These are phyloP conservation scores for Alternaria dauci DNA, from an alignment of 2,329 filamentous ascomycete species.

Conservation along the genomic window DNA sequence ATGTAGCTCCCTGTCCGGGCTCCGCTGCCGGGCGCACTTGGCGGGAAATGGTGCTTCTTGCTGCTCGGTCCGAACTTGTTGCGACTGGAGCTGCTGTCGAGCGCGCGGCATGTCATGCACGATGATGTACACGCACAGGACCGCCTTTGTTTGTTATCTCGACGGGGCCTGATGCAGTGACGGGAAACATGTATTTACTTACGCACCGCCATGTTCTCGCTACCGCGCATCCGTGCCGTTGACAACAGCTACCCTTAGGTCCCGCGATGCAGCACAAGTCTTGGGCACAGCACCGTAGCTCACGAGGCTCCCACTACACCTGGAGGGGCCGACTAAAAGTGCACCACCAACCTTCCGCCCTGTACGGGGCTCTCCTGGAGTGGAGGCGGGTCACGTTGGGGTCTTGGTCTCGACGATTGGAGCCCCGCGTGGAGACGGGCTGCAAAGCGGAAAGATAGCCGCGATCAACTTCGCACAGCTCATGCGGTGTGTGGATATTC, in stretches of 20 bases:
- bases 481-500: slow-evolving; percentile 1
- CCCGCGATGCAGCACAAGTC: not conserved
- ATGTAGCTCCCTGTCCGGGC: slow-evolving; percentile 21
- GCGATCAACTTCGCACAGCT: slow-evolving; percentile 4
- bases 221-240: not conserved
- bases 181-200: not conserved
- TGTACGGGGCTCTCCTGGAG: slow-evolving; percentile 1
- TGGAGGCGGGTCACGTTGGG: slow-evolving; percentile 9
- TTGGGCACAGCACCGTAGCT: not conserved
- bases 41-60: slow-evolving; percentile 1
- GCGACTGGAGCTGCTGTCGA: slow-evolving; percentile 6
- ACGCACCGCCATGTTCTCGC: not conserved
- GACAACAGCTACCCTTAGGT: not conserved
- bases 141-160: not conserved
- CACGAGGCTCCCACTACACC: not conserved
- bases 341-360: not conserved
- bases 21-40: slow-evolving; percentile 15
- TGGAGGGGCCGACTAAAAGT: not conserved
- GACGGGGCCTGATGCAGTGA: not conserved
- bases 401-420: slow-evolving; percentile 10
- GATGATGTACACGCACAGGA: slow-evolving; percentile 18
- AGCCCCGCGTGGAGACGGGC: slow-evolving; percentile 11
- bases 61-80: slow-evolving; percentile 18
- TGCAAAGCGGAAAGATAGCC: slow-evolving; percentile 12
- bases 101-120: slow-evolving; percentile 12